These are phyloP conservation scores for Diaporthe citri DNA, from an alignment of 2,329 filamentous ascomycete species.

Conservation along the genomic window DNA sequence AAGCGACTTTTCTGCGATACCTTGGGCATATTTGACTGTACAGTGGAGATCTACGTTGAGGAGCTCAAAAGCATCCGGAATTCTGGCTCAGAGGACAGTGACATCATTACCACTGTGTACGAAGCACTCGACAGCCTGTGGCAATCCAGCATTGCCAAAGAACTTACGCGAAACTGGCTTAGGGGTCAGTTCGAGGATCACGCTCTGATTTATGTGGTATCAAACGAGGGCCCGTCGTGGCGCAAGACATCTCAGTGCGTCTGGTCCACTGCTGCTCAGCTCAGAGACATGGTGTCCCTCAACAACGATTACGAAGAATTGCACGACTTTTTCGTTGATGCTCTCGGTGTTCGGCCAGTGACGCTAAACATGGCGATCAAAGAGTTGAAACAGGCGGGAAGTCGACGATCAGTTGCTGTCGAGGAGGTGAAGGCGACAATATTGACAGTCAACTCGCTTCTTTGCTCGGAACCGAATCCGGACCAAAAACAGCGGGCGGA, in stretches of 20 bases:
- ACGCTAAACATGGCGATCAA: constrained; percentile 49
- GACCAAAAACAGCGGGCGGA: no score
- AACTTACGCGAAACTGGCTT: not conserved
- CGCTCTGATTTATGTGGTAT: constrained; percentile 35
- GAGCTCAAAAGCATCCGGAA: constrained; percentile 32
- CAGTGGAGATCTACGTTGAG: constrained; percentile 11
- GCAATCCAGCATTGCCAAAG: not conserved
- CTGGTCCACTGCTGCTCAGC: constrained; percentile 37
- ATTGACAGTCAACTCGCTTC: constrained; percentile 50
- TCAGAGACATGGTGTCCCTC: constrained; percentile 36
- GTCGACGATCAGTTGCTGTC: constrained; percentile 27
- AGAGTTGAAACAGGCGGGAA: constrained; percentile 45
- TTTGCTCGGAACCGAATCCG: constrained; percentile 41
- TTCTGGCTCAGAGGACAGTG: constrained; percentile 1
- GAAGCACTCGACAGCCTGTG: constrained; percentile 22
- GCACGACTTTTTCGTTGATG: constrained; percentile 39
- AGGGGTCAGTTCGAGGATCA: constrained; percentile 29
- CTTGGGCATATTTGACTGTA: constrained; percentile 33
- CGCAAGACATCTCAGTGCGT: constrained; percentile 32
- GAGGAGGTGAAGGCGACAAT: constrained; percentile 49
- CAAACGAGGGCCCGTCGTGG: constrained; percentile 14
- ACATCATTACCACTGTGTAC: constrained; percentile 29
- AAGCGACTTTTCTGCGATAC: constrained; percentile 35
- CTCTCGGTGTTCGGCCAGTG: constrained; percentile 48
- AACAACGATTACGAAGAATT: constrained; percentile 37